phyloP scores from a whole-genome alignment of 2,329 filamentous ascomycete species.

The Ophiognomonia clavigignenti-juglandacearum region DNA sequence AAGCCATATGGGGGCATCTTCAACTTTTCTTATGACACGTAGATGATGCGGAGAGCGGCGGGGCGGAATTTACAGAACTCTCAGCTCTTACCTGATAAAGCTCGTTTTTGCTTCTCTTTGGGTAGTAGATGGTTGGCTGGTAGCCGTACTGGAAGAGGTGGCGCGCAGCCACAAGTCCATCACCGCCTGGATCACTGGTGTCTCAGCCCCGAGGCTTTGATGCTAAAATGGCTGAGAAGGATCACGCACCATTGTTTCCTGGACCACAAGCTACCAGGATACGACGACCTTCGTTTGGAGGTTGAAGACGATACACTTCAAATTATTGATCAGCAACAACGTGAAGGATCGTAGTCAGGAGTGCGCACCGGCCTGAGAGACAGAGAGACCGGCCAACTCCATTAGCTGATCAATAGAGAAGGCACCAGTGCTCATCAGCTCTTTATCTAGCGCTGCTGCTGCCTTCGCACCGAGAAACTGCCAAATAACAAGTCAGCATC shows the following conservation, averaged over 20 bases:
- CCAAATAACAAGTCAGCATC: not conserved
- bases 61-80: not conserved
- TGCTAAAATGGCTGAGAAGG: not conserved
- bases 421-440: constrained; percentile 83
- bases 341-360: too few relatives aligned
- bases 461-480: constrained; percentile 85
- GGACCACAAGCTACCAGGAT: constrained; percentile 91
- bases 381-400: constrained; percentile 90
- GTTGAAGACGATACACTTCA: constrained; percentile 84
- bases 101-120: constrained; percentile 85
- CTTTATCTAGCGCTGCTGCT: constrained; percentile 82
- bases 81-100: constrained; percentile 65
- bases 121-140: constrained; percentile 82
- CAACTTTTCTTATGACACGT: too few relatives aligned
- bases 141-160: constrained; percentile 93
- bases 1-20: too few relatives aligned
- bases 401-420: constrained; percentile 97
- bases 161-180: constrained; percentile 89
- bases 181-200: constrained; percentile 62
- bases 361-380: constrained; percentile 91
- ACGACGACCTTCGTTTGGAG: constrained; percentile 62
- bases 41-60: too few relatives aligned
- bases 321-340: too few relatives aligned
- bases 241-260: constrained; percentile 57
- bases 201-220: constrained; percentile 1